Evolutionary conservation across 371 early-diverging fungal genomes (phyloP), one percentile per base, ranked within the genome.

Genomic region (Lichtheimia ramosa): DNA sequence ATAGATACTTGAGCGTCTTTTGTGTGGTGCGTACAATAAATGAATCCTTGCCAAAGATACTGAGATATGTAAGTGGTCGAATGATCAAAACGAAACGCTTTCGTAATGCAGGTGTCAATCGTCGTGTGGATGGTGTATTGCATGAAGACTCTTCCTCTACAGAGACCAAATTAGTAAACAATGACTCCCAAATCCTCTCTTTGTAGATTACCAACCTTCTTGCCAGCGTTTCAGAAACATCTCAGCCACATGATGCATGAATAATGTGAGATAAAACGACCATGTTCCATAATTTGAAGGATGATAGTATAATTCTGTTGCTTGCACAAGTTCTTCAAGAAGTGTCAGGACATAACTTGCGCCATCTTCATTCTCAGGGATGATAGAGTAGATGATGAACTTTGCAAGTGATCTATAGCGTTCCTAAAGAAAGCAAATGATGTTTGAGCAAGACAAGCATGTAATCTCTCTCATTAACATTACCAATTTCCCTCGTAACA

Each of bases 231-330:
- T 77, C 64, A 94, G 64, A 51, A 92, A 90, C 41, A 86, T 86
- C 34, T 62, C 67, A 3, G 87, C 59, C 16, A 94, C 68, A 50
- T 74, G 69, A 16, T 87, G 83, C 40, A 87, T 54, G 57, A 94
- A 89, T 3, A 75, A 68, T 0, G 91, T 83, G 8, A 95, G 73
- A 10, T 68, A 67, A 48, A 74, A 78, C 7, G 89, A 86, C 96
- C 96, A 95, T 39, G 71, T 60, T 3, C 96, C 96, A 62, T 78
- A 76, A 68, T 96, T 96, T 6, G 93, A 92, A 5, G 96, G 96
- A 65, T 96, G 95, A 64, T 79, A 94, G 59, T 87, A 95, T 0
- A 90, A 83, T 71, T 96, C 96, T 21, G 87, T 85, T 24, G 94
- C 92, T 58, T 90, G 92, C 43, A 96, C 87, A 48, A 94, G 56